Evolutionary conservation across 2,329 filamentous ascomycete genomes (phyloP), one percentile per base, ranked within the genome.

Genomic region (Microthyrium microscopicum): DNA sequence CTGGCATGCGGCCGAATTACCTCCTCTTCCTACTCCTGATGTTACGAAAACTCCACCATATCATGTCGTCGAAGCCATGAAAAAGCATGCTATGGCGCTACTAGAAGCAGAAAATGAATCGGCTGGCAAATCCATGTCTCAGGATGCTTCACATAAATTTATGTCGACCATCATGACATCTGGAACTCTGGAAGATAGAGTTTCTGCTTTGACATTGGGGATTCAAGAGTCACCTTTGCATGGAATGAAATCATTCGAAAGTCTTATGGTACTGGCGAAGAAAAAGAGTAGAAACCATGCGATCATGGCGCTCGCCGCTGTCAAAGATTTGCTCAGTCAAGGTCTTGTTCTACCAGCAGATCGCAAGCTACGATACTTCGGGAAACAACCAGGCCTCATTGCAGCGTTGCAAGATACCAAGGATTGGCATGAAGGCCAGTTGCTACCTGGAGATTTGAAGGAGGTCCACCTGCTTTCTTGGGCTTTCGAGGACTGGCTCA

Each of bases 161-260:
- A 76, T 95, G 64, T 82, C 85, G 2, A 92, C 84, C 13, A 94
- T 98, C 52, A 94, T 95, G 81, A 65, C 83, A 7, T 91, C 85
- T 2, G 89, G 89, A 63, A 98, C 91, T 7, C 70, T 95, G 45
- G 91, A 84, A 36, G 89, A 98, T 54, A 95, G 94, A 54, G 78
- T 95, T 27, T 98, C 89, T 3, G 91, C 89, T 3, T 63, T 98
- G 48, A 98, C 89, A 4, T 64, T 98, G 44, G 79, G 89, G 36
- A 75, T 94, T 9, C 91, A 98, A 59, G 89, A 98, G 55, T 95
- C 91, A 6, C 89, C 89, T 13, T 61, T 95, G 33, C 89, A 98
- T 55, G 95, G 85, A 40, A 76, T 73, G 41, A 87, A 89, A 49
- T 79, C 85, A 1, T 74, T 95, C 40, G 87, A 95, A 45, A 82